Conservation (phyloP, 2,329 filamentous ascomycete species). For the Hortaea werneckii region DNA sequence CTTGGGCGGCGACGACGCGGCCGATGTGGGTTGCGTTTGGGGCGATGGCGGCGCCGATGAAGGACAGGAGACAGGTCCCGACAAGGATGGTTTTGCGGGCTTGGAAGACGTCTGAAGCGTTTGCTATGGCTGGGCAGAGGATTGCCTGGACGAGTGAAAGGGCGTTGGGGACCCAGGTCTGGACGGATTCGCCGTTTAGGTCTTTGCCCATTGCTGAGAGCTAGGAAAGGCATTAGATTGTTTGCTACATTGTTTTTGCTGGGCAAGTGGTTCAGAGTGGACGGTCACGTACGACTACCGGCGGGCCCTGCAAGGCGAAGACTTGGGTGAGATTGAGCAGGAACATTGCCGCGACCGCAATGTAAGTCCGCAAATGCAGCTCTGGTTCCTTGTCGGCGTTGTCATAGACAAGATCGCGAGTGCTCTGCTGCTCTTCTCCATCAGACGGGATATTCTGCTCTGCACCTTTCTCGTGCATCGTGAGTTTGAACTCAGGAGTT, state of each 20-base stretch:
- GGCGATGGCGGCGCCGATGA: constrained; percentile 11
- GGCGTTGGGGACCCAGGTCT: constrained; percentile 11
- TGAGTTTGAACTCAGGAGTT: too few species aligned
- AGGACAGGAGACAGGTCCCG: constrained; percentile 3
- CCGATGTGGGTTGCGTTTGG: constrained; percentile 6
- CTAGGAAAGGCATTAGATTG: not conserved
- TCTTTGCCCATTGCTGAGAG: constrained; percentile 6
- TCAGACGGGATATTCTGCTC: too few species aligned
- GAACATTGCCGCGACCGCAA: constrained; percentile 9
- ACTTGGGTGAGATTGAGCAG: constrained; percentile 8
- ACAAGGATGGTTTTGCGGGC: constrained; percentile 11
- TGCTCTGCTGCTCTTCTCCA: not conserved
- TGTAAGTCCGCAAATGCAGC: constrained; percentile 5
- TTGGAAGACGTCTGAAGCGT: constrained; percentile 11
- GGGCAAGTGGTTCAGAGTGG: too few species aligned
- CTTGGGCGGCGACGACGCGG: constrained; percentile 7
- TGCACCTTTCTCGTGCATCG: too few species aligned
- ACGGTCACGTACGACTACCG: constrained; percentile 5
- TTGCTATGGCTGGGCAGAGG: constrained; percentile 7
- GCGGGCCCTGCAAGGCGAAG: constrained; percentile 10
- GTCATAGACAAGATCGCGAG: constrained; percentile 2
- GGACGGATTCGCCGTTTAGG: constrained; percentile 1
- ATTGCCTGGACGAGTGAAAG: constrained; percentile 11
- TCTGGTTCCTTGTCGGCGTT: constrained; percentile 9
- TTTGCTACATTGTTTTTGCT: not conserved